Base-by-base conservation (phyloP, 2,329 filamentous ascomycete genomes). In the Cercospora zeina region DNA sequence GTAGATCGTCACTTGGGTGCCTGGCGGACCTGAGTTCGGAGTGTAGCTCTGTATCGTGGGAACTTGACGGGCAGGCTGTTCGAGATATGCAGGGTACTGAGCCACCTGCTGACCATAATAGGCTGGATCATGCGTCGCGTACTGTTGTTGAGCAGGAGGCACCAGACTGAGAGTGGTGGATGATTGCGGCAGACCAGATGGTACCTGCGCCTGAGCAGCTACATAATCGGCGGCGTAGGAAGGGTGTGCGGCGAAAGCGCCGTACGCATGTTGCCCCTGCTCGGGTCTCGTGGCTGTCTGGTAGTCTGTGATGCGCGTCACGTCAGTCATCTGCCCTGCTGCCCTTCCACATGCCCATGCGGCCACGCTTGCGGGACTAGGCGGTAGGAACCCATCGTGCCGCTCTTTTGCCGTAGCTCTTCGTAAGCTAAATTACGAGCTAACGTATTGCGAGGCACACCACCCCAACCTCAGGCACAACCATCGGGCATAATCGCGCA, bases 1-100 rank as follows among this genome's bases (percentile, higher is more conserved):
- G 73, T 90, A 88, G 66, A 96, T 82, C 63, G 84, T 83, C 9
- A 96, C 79, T 70, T 87, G 87, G 19, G 88, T 89, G 58, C 89
- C 89, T 71, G 84, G 83, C 34, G 81, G 77, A 47, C 92, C 93
- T 70, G 85, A 82, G 49, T 80, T 78, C 16, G 93, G 93, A 63
- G 86, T 83, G 74, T 85, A 91, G 62, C 88, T 88, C 62, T 87
- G 81, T 67, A 96, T 79, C 71, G 87, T 82, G 62, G 85, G 85
- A 67, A 82, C 76, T 70, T 83, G 83, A 63, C 84, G 84, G 69
- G 85, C 78, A 34, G 85, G 78, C 58, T 85, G 79, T 71, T 82
- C 81, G 72, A 93, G 83, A 77, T 91, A 90, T 66, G 87, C 83
- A 55, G 85, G 83, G 36, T 88, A 83, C 47, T 83, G 82, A 71